A percentile compares a stretch with the other conserved stretches of the same genome.
phyloP scores from a whole-genome alignment of 768 basidiomycete species.

The Kwoniella botswanensis region DNA sequence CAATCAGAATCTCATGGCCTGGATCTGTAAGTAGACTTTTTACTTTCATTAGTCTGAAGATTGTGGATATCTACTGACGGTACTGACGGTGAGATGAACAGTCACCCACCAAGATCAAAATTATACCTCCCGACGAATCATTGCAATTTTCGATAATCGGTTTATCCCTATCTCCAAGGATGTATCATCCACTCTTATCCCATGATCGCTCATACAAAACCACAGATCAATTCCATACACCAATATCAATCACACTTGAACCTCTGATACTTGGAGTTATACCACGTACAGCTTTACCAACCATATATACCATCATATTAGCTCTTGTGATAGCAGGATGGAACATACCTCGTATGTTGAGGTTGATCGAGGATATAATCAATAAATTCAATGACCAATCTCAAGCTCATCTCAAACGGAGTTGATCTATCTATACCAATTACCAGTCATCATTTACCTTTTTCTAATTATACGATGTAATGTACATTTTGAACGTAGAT shows the following conservation, averaged over 20 bases:
- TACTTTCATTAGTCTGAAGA: not conserved
- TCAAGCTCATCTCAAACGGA: too few species aligned
- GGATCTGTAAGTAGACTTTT: slow-evolving; percentile 34
- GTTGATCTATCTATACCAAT: too few species aligned
- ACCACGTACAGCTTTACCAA: slow-evolving; percentile 37
- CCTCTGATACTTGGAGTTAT: slow-evolving; percentile 34
- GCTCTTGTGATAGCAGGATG: slow-evolving; percentile 18
- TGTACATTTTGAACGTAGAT: too few species aligned
- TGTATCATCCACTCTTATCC: slow-evolving; percentile 1
- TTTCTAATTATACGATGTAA: too few species aligned
- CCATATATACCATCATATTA: slow-evolving; percentile 26
- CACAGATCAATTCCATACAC: not conserved
- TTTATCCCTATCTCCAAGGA: slow-evolving; percentile 3
- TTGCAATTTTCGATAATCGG: not conserved
- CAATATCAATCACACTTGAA: slow-evolving; percentile 5
- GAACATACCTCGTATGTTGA: slow-evolving; percentile 28
- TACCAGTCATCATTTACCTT: too few species aligned
- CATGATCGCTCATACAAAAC: not conserved
- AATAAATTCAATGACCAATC: not conserved
- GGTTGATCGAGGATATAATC: slow-evolving; percentile 10
- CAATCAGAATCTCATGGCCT: slow-evolving; percentile 44
- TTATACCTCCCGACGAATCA: not conserved
- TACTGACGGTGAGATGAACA: not conserved
- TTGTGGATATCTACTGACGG: not conserved
- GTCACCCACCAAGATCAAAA: slow-evolving; percentile 7